These are phyloP conservation scores for Paramecium biaurelia DNA, from an alignment of 73 alveolate genomes.

Conservation along the genomic window DNA sequence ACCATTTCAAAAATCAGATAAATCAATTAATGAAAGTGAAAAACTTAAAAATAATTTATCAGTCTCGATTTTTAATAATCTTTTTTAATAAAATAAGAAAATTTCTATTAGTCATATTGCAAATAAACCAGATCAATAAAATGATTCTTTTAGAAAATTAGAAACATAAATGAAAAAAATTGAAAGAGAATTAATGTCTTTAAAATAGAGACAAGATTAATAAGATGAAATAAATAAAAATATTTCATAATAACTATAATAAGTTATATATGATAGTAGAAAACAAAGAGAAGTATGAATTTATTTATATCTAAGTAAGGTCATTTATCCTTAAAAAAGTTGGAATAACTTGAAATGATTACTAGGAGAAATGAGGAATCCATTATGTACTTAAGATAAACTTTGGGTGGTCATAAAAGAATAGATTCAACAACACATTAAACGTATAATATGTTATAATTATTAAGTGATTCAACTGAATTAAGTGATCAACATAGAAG, in stretches of 20 bases:
- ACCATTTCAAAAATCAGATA: neutral
- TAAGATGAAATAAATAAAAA: neutral
- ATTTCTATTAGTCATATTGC: neutral
- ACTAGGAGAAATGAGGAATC: slow-evolving; percentile 28
- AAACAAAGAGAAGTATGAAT: slow-evolving; percentile 5
- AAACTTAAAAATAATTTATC: neutral
- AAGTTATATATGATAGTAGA: neutral
- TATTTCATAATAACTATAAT: neutral
- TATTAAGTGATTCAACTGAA: slow-evolving; percentile 33
- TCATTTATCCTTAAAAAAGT: neutral
- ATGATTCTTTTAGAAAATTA: neutral
- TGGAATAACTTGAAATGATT: neutral
- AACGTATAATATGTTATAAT: neutral
- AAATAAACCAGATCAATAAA: neutral
- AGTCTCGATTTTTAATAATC: slow-evolving; percentile 22
- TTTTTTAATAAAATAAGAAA: neutral
- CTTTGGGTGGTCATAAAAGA: neutral
- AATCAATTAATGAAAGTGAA: neutral
- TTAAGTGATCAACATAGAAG: slow-evolving; percentile 35
- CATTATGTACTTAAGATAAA: neutral
- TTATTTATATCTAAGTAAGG: neutral
- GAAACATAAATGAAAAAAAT: neutral
- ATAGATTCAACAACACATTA: neutral
- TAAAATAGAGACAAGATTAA: neutral
- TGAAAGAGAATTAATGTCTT: neutral